A percentile compares a stretch with the other conserved stretches of the same genome.
Evolutionary conservation across 345 rosid genomes (phyloP).

Genomic region (Hibiscus tridactylites): DNA sequence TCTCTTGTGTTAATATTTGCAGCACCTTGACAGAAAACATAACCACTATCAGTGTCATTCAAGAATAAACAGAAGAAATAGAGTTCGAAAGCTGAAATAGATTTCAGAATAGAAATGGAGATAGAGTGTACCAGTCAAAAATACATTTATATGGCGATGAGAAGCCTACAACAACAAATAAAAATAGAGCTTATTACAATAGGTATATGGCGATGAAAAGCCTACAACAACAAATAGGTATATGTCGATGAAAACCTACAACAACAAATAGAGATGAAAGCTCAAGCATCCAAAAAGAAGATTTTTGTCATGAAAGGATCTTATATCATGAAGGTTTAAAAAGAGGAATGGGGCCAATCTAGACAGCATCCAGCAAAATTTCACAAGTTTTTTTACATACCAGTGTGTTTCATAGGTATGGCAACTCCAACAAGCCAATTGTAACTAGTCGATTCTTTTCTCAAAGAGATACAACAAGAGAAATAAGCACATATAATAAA

Average conservation of each 20-base stretch:
- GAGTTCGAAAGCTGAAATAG: constrained; percentile 9
- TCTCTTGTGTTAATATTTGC: constrained; percentile 82
- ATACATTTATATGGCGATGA: no score
- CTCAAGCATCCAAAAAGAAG: background rate
- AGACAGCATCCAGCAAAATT: background rate
- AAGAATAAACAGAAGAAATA: constrained; percentile 12
- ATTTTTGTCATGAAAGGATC: constrained; percentile 3
- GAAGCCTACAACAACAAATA: no score
- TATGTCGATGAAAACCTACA: no score
- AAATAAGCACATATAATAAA: background rate
- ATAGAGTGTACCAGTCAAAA: constrained; percentile 24
- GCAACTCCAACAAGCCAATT: background rate
- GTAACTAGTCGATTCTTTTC: background rate
- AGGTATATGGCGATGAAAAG: constrained; percentile 93
- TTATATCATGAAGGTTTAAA: background rate
- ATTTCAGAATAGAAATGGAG: constrained; percentile 3
- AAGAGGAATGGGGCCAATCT: background rate
- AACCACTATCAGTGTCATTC: constrained; percentile 19
- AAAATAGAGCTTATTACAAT: constrained; percentile 38
- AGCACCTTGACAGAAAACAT: constrained; percentile 52
- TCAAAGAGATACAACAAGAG: no score
- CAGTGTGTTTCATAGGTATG: background rate
- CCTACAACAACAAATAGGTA: constrained; percentile 33
- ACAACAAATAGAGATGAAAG: background rate
- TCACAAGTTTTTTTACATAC: background rate